Base-by-base conservation (phyloP, 345 rosid species). In the Passiflora organensis region DNA sequence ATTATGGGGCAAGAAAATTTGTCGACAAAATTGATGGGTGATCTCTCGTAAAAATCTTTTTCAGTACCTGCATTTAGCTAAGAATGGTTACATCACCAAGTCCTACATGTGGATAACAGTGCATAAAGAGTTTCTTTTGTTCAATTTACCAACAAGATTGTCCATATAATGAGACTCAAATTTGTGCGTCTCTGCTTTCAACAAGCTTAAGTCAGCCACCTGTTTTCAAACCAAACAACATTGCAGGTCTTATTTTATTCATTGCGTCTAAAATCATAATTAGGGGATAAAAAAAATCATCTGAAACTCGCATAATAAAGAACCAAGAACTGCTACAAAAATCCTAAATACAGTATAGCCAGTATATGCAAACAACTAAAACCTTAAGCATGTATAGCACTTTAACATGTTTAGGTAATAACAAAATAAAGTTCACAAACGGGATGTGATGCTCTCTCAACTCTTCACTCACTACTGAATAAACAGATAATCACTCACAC, bases 1-100 rank as follows among this genome's bases (percentile, higher is more conserved):
- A 93, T 89, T 64, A 84, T 78, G 67, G 95, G 99, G 76, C 97
- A 93, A 61, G 95, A 89, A 77, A 93, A 93, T 59, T 64, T 76
- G 59, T 86, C 83, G 1, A 86, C 94, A 51, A 69, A 85, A 77
- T 89, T 89, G 65, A 86, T 82, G 37, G 96, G 99, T 16, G 99
- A 77, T 61, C 94, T 82, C 60, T 93, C 95, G 53, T 67, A 78
- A 71, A 55, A 84, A 23, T 81, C 80, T 72, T 81, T 72, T 39
- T 86, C 96, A 58, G 60, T 56, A 74, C 96, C 98, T 91, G 77
- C 51, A 73, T 13, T 50, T 56, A 58, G 22, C 13, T 23, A 52
- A 68, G n/a, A 32, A 65, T 61, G 51, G 43, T 32, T 21, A 67
- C 53, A 45, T 37, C 32, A 56, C 55, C 20, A 32, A 6, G 65